phyloP scores from a whole-genome alignment of 2,329 filamentous ascomycete genomes.

The Cryoendolithus antarcticus region DNA sequence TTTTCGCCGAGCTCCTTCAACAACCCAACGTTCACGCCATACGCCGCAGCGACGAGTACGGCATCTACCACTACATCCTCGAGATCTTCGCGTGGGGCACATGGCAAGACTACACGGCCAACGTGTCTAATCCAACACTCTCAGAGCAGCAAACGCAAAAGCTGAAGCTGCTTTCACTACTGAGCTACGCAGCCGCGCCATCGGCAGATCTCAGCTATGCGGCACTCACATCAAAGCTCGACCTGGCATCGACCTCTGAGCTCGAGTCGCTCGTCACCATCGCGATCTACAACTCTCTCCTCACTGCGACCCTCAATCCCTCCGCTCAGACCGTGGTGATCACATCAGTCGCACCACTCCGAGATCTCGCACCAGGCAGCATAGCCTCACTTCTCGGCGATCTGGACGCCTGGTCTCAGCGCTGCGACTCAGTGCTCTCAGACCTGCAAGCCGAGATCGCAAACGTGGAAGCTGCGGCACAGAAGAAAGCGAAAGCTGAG shows the following conservation, averaged over 20 bases:
- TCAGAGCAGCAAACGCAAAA: slow-evolving; percentile 65
- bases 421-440: slow-evolving; percentile 60
- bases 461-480: slow-evolving; percentile 42
- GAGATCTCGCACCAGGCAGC: slow-evolving; percentile 66
- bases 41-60: slow-evolving; percentile 48
- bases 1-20: slow-evolving; percentile 88
- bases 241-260: slow-evolving; percentile 52
- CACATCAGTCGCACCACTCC: slow-evolving; percentile 68
- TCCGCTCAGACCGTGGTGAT: slow-evolving; percentile 62
- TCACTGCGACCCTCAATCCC: slow-evolving; percentile 75
- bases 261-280: slow-evolving; percentile 80
- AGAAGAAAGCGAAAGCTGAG: slow-evolving; percentile 29
- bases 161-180: slow-evolving; percentile 78
- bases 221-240: slow-evolving; percentile 53
- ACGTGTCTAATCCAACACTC: slow-evolving; percentile 46
- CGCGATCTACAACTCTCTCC: slow-evolving; percentile 73
- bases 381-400: slow-evolving; percentile 56
- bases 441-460: slow-evolving; percentile 67
- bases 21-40: slow-evolving; percentile 68
- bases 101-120: slow-evolving; percentile 60
- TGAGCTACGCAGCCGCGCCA: slow-evolving; percentile 59
- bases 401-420: slow-evolving; percentile 62
- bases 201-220: slow-evolving; percentile 54
- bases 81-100: slow-evolving; percentile 89
- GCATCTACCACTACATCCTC: slow-evolving; percentile 55